Evolutionary conservation across 495 filamentous ascomycete species (phyloP), one percentile per base, ranked within the genome.

Genomic region (Neurospora africana): DNA sequence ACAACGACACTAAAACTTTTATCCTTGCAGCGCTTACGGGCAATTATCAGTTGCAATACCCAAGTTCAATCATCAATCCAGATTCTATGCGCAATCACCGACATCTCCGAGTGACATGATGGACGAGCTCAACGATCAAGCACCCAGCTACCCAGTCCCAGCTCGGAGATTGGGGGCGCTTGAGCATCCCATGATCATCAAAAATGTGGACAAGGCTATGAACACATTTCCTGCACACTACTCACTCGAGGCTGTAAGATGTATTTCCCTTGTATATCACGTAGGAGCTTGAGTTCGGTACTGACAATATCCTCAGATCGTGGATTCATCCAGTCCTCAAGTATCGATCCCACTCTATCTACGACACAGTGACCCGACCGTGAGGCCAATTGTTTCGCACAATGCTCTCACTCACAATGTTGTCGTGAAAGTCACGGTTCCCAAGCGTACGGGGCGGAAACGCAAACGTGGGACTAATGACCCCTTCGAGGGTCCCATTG

Each of bases 141-240:
- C 84, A 19, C 84, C 84, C 4, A 76, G 72, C 67, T 84, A 82
- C 39, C 72, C 81, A 0, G 83, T 97, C 36, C 93, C 92, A 3
- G 72, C 83, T 39, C 84, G 87, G 53, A 84, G 84, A 23, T 83
- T 98, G 61, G 87, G 93, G 39, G 90, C 89, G 71, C 86, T 98
- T 30, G 95, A 99, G 77, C 94, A 98, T 80, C 95, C 96, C 7
- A 90, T 90, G 72, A 89, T 96, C 69, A 83, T 98, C 76, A 88
- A 87, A 75, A 91, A 97, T 81, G 76, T 97, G 69, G 91, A 96
- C 74, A 92, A 90, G 72, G 95, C 88, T 21, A 85, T 98, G 72
- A 86, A 89, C 23, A 95, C 93, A 0, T 87, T 98, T 27, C 92
- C 94, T 2, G 88, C 89, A 7, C 84, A 87, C 41, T 79, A 83